Conservation (phyloP, 169 alveolate species). For the Plasmodium billcollinsi region DNA sequence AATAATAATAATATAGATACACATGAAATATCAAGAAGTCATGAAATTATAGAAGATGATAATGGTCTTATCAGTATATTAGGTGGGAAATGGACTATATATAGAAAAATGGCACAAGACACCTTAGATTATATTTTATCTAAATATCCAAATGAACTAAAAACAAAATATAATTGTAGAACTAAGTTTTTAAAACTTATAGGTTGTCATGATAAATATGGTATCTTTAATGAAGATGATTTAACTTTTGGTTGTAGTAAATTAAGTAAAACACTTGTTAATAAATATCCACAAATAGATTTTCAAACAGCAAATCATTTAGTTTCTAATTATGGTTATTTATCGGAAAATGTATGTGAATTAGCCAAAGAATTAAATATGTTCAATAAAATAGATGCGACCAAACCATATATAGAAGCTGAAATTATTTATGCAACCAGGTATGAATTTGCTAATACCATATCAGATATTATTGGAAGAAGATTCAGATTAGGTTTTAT, state of each 20-base stretch:
- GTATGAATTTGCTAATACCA: conserved; percentile 85
- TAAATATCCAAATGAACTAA: conserved; percentile 62
- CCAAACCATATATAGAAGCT: conserved; percentile 83
- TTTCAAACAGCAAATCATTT: conserved; percentile 81
- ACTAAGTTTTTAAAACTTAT: conserved; percentile 80
- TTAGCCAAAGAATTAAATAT: conserved; percentile 79
- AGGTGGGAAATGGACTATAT: conserved; percentile 98
- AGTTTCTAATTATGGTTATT: conserved; percentile 86
- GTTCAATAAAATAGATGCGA: conserved; percentile 79
- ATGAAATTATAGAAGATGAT: conserved; percentile 89
- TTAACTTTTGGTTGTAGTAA: conserved; percentile 81
- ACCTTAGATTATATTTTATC: conserved; percentile 81
- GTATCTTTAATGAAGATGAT: conserved; percentile 78
- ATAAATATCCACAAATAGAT: conserved; percentile 74
- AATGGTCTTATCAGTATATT: conserved; percentile 91
- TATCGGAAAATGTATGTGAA: conserved; percentile 82
- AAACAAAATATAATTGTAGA: conserved; percentile 82
- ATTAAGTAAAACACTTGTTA: conserved; percentile 75
- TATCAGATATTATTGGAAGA: conserved; percentile 87
- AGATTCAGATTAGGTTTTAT: conserved; percentile 86
- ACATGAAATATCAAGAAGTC: conserved; percentile 91
- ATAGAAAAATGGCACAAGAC: conserved; percentile 95
- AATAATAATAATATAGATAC: conserved; percentile 77
- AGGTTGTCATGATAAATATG: conserved; percentile 81
- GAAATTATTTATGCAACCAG: conserved; percentile 85